Evolutionary conservation across 108 stramenopile genomes (phyloP).

Genomic region (Pseudonitzschia multistriata): DNA sequence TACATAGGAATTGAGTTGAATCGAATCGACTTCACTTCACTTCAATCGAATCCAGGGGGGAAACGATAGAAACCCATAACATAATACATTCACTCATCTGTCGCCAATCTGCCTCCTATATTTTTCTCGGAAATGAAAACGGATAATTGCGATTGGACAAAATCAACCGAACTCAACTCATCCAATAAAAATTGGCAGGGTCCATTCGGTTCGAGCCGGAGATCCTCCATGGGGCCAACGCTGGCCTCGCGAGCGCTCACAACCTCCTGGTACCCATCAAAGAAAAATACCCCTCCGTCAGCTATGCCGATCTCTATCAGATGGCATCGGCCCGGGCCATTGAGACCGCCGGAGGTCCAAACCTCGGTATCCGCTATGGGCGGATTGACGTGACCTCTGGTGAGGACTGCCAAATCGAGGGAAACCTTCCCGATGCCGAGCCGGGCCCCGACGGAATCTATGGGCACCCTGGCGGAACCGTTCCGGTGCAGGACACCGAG

Average conservation of each 20-base stretch:
- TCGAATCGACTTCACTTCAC: no score
- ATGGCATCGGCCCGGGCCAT: conserved; percentile 72
- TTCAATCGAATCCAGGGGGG: no score
- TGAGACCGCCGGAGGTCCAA: conserved; percentile 70
- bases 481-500: conserved; percentile 48
- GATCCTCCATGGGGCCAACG: conserved; percentile 89
- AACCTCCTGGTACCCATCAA: conserved; percentile 85
- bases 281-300: conserved; percentile 61
- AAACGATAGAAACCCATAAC: no score
- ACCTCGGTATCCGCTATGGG: conserved; percentile 74
- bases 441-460: conserved; percentile 55
- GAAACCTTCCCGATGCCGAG: conserved; percentile 85
- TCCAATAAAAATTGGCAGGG: conserved; percentile 28
- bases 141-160: neutral
- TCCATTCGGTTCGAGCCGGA: conserved; percentile 95
- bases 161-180: neutral
- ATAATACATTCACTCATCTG: no score
- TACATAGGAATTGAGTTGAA: no score
- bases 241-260: conserved; percentile 72
- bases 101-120: no score
- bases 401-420: conserved; percentile 60
- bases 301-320: conserved; percentile 76
- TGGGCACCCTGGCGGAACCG: conserved; percentile 66
- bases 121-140: neutral
- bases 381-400: conserved; percentile 61